Evolutionary conservation across 192 early-diverging fungal species (phyloP), one percentile per base, ranked within the genome.

Genomic region (Gamsiella multidivaricata): DNA sequence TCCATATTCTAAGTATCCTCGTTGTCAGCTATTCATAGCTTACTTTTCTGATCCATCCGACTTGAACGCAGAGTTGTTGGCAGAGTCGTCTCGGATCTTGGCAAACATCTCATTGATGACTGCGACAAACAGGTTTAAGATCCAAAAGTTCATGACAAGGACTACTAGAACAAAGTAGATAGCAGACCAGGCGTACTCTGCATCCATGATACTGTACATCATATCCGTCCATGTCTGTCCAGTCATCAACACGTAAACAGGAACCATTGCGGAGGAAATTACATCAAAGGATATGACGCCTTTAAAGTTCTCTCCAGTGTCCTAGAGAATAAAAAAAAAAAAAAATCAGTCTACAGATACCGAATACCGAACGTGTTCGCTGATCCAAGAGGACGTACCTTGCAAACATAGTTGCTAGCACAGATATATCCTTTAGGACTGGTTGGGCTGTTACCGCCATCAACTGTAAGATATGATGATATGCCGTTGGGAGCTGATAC

Each of bases 21-120:
- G 10, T n/a, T 5, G 26, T 54, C 9, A 31, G 25, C 0, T n/a
- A 11, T 54, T 54, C 23, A 17, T 17, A 18, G 20, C 56, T 47
- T 52, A 63, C 67, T 39, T 79, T 1, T 69, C 67, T 47, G 80
- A 76, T 80, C 49, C 83, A n/a, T 82, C 83, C 12, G 76, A 79
- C 6, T 84, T 84, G 62, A 88, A 88, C 3, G 87, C 87, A 2
- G 86, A 87, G 51, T 86, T 85, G 20, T 88, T 68, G 28, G 83
- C 70, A 42, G 70, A 70, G 57, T 88, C 87, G 58, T 87, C 88
- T 42, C 88, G 70, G n/a, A 90, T 84, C 70, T 88, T 87, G 31
- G 86, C 87, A 84, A 90, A 90, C 83, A 88, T 84, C 70, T 86
- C 84, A 29, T 82, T 87, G 65, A 88, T 88, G 33, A 90, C 88